Evolutionary conservation across 1,284 basidiomycete genomes (phyloP), one percentile per base, ranked within the genome.

Genomic region (Cryptococcus sp.): DNA sequence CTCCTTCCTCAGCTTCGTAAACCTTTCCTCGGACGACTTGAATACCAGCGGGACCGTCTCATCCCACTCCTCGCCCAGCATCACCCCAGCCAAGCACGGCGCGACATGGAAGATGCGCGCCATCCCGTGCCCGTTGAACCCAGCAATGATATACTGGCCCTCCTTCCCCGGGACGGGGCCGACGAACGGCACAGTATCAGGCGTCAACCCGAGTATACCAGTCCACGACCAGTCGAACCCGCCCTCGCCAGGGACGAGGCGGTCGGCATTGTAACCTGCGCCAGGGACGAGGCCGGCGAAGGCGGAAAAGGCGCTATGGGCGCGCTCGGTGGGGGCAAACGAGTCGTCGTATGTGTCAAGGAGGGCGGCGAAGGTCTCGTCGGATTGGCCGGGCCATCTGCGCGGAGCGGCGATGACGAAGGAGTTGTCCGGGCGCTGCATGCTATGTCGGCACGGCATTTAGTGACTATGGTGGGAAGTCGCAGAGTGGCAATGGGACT

Each of bases 71-170:
- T 66, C 67, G 11, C 57, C 63, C 18, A 59, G 52, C 1, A 76
- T 66, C 46, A 66, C 55, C 9, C 28, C 21, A 12, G 71, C 72
- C 3, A 75, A 61, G 18, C 63, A 59, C 1, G 74, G 74, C 2
- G 70, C 74, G 37, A 68, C 69, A 33, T 70, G 62, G 59, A 74
- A 71, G 53, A 75, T 76, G 16, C 72, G 60, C n/a, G 74, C 72
- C 72, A 73, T 69, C 4, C 67, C 72, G 51, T 75, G 72, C 1
- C 73, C 73, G 35, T 72, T 72, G 57, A 67, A 73, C 1, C 73
- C 72, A 1, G 66, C 71, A 0, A 64, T 66, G 33, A 69, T 55
- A 44, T 56, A 75, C 49, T 73, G 71, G n/a, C 72, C 70, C 8
- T 50, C 37, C 52, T 64, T 65, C 6, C 60, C 64, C 2, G 69